A percentile compares a stretch with the other conserved stretches of the same genome.
Evolutionary conservation across 2,329 filamentous ascomycete genomes (phyloP).

Genomic region (Fusarium burgessii): DNA sequence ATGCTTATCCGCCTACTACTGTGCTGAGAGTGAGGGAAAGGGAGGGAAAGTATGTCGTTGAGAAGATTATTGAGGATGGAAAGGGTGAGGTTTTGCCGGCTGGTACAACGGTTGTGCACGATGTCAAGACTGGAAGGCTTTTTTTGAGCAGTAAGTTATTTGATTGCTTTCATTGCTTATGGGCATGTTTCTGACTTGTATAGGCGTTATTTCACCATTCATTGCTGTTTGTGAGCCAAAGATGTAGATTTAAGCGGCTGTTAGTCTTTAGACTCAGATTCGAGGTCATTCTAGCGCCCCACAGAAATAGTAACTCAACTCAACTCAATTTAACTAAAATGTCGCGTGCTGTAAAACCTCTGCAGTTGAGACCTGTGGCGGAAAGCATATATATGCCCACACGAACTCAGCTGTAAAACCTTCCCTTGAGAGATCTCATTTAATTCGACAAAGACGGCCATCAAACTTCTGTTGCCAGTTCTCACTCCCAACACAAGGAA

Average conservation of each 20-base stretch:
- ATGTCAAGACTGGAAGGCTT: slow-evolving; percentile 38
- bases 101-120: slow-evolving; percentile 42
- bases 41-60: slow-evolving; percentile 18
- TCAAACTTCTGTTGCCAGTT: slow-evolving; percentile 49
- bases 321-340: background rate
- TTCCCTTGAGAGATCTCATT: background rate
- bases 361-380: no score
- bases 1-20: slow-evolving; percentile 10
- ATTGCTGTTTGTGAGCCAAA: slow-evolving; percentile 43
- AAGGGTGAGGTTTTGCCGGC: slow-evolving; percentile 34
- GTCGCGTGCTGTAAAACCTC: no score
- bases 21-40: slow-evolving; percentile 23
- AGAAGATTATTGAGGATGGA: slow-evolving; percentile 42
- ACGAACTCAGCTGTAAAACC: no score
- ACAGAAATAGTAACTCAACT: no score
- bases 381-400: no score
- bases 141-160: slow-evolving; percentile 41
- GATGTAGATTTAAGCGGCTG: background rate
- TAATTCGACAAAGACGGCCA: slow-evolving; percentile 45
- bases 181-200: background rate
- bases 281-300: no score
- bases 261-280: no score
- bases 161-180: fast-evolving
- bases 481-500: slow-evolving; percentile 61
- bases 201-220: slow-evolving; percentile 43